Conservation (phyloP, 2,329 filamentous ascomycete genomes). For the Cadophora sp. region DNA sequence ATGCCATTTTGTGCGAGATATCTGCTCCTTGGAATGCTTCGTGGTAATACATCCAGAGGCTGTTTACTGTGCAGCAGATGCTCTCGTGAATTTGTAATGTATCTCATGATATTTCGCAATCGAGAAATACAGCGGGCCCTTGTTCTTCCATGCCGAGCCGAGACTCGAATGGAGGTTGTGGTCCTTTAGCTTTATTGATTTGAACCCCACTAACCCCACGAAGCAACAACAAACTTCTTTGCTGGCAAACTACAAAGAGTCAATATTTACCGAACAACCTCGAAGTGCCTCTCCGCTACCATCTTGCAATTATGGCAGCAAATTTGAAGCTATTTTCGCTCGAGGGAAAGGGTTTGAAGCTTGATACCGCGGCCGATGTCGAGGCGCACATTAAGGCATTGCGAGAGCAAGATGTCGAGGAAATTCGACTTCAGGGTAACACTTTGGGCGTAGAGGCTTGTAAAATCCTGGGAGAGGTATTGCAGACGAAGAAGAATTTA, state of each 20-base stretch:
- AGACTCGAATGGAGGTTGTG: neutral
- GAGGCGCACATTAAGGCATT: constrained; percentile 83
- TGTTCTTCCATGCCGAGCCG: constrained; percentile 15
- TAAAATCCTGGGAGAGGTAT: constrained; percentile 81
- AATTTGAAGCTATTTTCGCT: constrained; percentile 80
- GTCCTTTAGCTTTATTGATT: constrained; percentile 30
- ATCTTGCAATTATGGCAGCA: constrained; percentile 52
- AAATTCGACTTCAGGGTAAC: constrained; percentile 88
- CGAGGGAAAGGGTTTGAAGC: constrained; percentile 90
- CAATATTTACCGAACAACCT: neutral
- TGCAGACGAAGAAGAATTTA: constrained; percentile 84
- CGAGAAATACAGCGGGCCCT: neutral
- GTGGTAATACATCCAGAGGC: constrained; percentile 32
- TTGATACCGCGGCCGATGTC: constrained; percentile 86
- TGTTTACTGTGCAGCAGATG: neutral
- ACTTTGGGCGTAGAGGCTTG: constrained; percentile 90
- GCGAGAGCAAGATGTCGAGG: constrained; percentile 75
- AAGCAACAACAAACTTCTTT: constrained; percentile 22
- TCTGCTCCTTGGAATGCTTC: constrained; percentile 33
- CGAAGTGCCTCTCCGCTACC: constrained; percentile 13
- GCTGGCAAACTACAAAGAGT: constrained; percentile 7
- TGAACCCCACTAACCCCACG: constrained; percentile 27
- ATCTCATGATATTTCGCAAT: constrained; percentile 8
- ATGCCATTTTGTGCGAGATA: constrained; percentile 37
- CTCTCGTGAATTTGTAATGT: constrained; percentile 28